Percentiles rank a stretch among this genome's conserved stretches.
phyloP scores from a whole-genome alignment of 2,329 filamentous ascomycete genomes.

The Bipolaris oryzae region DNA sequence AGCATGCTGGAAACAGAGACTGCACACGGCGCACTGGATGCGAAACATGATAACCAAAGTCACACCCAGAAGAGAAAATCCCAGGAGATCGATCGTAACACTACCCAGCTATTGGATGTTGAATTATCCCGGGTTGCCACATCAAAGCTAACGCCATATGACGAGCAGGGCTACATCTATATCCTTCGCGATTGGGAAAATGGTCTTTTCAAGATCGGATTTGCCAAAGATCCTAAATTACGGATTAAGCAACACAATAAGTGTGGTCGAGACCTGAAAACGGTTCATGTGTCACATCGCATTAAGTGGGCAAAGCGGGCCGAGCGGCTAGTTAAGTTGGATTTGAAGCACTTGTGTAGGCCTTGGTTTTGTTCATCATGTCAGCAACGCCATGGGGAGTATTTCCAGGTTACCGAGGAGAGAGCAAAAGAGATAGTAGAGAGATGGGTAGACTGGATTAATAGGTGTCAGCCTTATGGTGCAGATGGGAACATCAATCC shows the following conservation, averaged over 20 bases:
- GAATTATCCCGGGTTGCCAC: not conserved
- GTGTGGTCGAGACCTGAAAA: not conserved
- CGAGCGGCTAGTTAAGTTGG: not conserved
- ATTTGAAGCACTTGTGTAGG: not conserved
- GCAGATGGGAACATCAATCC: not conserved
- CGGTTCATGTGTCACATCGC: not conserved
- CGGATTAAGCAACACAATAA: not conserved
- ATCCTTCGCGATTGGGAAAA: not conserved
- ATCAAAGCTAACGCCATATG: not conserved
- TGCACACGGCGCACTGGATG: not conserved
- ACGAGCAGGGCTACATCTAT: not conserved
- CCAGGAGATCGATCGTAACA: not conserved
- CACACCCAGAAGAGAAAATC: not conserved
- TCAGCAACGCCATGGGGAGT: not conserved
- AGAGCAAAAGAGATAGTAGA: not conserved
- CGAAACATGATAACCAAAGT: not conserved
- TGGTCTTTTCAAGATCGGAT: slow-evolving; percentile 1
- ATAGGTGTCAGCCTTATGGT: not conserved
- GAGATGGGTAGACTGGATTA: not conserved
- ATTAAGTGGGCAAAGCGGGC: not conserved
- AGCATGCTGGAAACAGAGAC: too few species aligned
- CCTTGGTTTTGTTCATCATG: not conserved
- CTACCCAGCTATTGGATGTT: not conserved
- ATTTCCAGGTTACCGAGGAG: not conserved
- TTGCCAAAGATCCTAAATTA: not conserved